Evolutionary conservation across 331 rosid genomes (phyloP), one percentile per base, ranked within the genome.

Genomic region (Quercus phellos): DNA sequence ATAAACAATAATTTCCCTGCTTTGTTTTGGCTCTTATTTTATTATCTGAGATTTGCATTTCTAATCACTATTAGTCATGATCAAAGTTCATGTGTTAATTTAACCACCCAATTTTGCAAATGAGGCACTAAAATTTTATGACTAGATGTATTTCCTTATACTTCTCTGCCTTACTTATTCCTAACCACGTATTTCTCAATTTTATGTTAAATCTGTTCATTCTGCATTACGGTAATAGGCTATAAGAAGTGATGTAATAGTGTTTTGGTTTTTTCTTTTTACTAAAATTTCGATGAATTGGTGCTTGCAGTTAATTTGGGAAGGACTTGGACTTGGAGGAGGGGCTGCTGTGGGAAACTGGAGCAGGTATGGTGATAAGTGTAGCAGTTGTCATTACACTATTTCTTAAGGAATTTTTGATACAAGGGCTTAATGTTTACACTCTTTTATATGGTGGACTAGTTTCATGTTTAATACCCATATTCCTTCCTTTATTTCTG

Each of bases 291-390:
- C 42, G 4, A 63, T 82, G 68, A 77, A 55, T 46, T 80, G 34
- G 43, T 74, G 55, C 19, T 77, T 87, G 85, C 88, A 94, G 97
- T 83, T 94, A 74, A 87, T 88, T 18, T 92, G 97, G 97, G 92
- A 92, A 81, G 98, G 99, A 74, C 98, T 94, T 70, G 99, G 98
- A 53, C 91, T 94, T 77, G 94, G 97, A 82, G 98, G 98, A 78
- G 93, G 88, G 42, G 84, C 83, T 75, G 95, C 86, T 81, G 79
- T 94, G 18, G 99, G 97, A 85, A 89, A 85, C 84, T 94, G 99
- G 97, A 85, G 77, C 82, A 77, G 97, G 99, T 94, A 84, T 4
- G 58, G 19, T 73, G 12, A 63, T 51, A 76, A 77, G 61, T 46
- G 26, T 58, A 34, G 72, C 19, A 8, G 30, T 60, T 74, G 24